Base-by-base conservation (phyloP, 768 basidiomycete genomes). In the Amanita inopinata region DNA sequence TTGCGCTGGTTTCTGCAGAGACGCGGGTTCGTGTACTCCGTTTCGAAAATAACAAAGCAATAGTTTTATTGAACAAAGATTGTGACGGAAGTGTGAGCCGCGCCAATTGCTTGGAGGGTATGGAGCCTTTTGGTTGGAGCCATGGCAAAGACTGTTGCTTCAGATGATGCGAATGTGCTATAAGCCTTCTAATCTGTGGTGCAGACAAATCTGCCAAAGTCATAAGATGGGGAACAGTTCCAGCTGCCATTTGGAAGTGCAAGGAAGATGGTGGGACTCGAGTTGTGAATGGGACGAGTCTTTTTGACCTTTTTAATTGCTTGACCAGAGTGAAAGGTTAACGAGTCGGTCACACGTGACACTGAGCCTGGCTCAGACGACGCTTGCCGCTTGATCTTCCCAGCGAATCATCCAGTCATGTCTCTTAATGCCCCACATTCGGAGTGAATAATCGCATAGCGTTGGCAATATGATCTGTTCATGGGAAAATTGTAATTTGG, bases 31-130 rank as follows among this genome's bases (percentile, higher is more conserved):
- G 76, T 0, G 94, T 97, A 54, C 85, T 89, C 27, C 94, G 79
- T 57, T 99, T 99, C 1, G 81, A 82, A 61, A 99, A 98, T 28
- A 98, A 60, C 42, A 98, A 64, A 0, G 93, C 93, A 47, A 98
- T 73, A 0, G 86, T 78, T 61, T 93, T 91, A 56, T 76, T 78
- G 56, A 79, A 80, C 3, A 90, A 69, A 2, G 83, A 81, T 59
- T 83, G 84, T 0, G 82, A 74, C 1, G 84, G 83, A 53, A 83
- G 66, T 5, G 70, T 73, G 35, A 80, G 56, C 22, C 57, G 58
- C 38, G 53, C 60, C 46, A 58, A 51, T 51, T 53, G 61, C 53
- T 61, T 58, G 25, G 45, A 40, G 30, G 51, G 43, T 4, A 56
- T 62, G 59, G 35, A 67, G 61, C 30, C 64, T 38, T 74, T 70